phyloP scores from a whole-genome alignment of 768 basidiomycete species.

The Pleurotus salmoneostramineus region DNA sequence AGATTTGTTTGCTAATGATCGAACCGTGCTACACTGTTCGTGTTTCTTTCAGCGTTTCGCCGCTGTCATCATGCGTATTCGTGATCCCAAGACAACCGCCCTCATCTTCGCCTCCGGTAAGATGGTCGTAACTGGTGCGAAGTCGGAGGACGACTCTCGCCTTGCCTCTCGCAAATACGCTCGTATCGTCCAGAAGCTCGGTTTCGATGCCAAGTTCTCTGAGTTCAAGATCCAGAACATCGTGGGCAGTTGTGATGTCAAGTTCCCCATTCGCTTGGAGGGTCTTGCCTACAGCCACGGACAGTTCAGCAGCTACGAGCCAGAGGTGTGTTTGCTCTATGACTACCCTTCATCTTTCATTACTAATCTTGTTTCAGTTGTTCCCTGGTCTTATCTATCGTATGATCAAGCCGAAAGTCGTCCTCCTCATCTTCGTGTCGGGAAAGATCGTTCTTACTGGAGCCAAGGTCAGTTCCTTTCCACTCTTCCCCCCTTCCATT shows the following conservation, averaged over 20 bases:
- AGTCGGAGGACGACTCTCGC: constrained; percentile 96
- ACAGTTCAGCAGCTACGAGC: constrained; percentile 96
- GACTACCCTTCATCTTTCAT: neutral
- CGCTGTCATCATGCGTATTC: constrained; percentile 99
- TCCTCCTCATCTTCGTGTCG: constrained; percentile 96
- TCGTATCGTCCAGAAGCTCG: constrained; percentile 98
- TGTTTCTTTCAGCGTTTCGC: constrained; percentile 88
- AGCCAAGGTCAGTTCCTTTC: constrained; percentile 75
- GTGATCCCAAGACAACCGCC: constrained; percentile 98
- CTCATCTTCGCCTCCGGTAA: constrained; percentile 99
- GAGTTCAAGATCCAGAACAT: constrained; percentile 99
- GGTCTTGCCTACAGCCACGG: constrained; percentile 97
- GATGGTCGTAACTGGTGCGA: constrained; percentile 99
- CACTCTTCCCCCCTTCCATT: constrained; percentile 5
- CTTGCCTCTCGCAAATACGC: constrained; percentile 98
- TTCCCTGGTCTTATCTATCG: constrained; percentile 99
- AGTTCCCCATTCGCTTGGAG: constrained; percentile 97
- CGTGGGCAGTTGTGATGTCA: constrained; percentile 96
- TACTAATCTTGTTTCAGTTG: constrained; percentile 46
- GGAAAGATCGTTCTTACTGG: constrained; percentile 99
- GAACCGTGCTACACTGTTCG: constrained; percentile 50
- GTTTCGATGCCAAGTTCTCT: constrained; percentile 98
- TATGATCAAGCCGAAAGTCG: constrained; percentile 99
- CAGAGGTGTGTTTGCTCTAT: constrained; percentile 63
- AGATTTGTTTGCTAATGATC: constrained; percentile 43